Evolutionary conservation across 768 basidiomycete species (phyloP).

Genomic region (Tricholoma terreum): DNA sequence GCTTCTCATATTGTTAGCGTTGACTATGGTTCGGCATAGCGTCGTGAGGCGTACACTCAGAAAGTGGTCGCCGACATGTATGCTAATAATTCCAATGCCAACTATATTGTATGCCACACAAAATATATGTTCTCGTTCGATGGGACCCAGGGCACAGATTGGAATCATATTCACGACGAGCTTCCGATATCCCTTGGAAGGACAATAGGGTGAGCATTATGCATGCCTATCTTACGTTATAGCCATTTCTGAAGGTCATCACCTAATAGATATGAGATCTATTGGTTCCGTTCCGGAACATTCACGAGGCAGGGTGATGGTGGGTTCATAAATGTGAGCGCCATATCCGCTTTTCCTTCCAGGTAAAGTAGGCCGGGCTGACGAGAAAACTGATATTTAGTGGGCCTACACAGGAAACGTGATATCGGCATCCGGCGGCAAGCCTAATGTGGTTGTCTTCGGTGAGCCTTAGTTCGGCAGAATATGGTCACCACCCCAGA

Average conservation of each 20-base stretch:
- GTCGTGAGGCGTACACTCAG: not conserved
- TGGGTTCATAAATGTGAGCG: not conserved
- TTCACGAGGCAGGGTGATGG: not conserved
- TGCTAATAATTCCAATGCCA: not conserved
- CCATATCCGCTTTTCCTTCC: too few relatives aligned
- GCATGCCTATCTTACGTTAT: not conserved
- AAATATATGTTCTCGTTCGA: not conserved
- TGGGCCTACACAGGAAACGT: not conserved
- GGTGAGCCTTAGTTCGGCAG: not conserved
- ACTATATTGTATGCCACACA: not conserved
- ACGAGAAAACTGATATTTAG: not conserved
- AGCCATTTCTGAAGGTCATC: not conserved
- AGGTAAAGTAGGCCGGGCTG: not conserved
- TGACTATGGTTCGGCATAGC: not conserved
- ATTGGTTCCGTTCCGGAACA: not conserved
- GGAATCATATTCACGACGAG: not conserved
- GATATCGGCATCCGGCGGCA: not conserved
- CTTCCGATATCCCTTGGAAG: not conserved
- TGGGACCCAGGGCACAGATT: not conserved
- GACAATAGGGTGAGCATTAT: not conserved
- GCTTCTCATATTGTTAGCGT: not conserved
- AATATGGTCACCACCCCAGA: not conserved
- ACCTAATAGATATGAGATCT: not conserved
- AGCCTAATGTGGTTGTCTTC: not conserved
- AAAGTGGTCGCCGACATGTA: not conserved